These are phyloP conservation scores for Boletus eberwhitei DNA, from an alignment of 768 basidiomycete species.

Conservation along the genomic window DNA sequence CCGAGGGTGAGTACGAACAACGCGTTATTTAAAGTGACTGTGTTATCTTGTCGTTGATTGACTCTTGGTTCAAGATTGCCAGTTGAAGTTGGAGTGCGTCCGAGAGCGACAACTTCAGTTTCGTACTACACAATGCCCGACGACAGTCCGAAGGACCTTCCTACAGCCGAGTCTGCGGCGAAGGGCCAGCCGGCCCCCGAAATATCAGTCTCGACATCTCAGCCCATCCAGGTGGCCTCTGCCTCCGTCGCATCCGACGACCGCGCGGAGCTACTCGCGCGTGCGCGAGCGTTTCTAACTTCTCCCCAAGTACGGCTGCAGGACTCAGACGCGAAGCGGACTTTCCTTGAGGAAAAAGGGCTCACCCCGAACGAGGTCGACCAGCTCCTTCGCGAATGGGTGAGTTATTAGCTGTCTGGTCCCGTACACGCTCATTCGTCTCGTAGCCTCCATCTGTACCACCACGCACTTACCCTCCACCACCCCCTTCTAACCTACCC, in stretches of 20 bases:
- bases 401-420: slow-evolving; percentile 29
- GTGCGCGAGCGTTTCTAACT: slow-evolving; percentile 60
- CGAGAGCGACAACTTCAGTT: neutral
- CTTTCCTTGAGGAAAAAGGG: slow-evolving; percentile 71
- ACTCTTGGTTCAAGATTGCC: neutral
- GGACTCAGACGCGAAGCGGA: slow-evolving; percentile 51
- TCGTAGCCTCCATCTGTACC: slow-evolving; percentile 50
- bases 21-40: no score
- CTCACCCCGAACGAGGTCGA: slow-evolving; percentile 60
- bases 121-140: slow-evolving; percentile 14
- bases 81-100: neutral
- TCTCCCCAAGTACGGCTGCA: slow-evolving; percentile 65
- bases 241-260: slow-evolving; percentile 11
- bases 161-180: neutral
- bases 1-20: neutral
- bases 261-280: slow-evolving; percentile 45
- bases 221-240: neutral
- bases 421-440: slow-evolving; percentile 6
- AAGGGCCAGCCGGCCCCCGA: neutral
- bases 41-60: neutral
- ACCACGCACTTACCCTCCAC: slow-evolving; percentile 70
- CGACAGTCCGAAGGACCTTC: slow-evolving; percentile 5
- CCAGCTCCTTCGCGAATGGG: slow-evolving; percentile 52
- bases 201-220: neutral
- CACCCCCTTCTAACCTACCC: slow-evolving; percentile 66